Percentiles rank a stretch among this genome's conserved stretches.
Evolutionary conservation across 768 basidiomycete species (phyloP).

Genomic region (Amanita pallidorosea): DNA sequence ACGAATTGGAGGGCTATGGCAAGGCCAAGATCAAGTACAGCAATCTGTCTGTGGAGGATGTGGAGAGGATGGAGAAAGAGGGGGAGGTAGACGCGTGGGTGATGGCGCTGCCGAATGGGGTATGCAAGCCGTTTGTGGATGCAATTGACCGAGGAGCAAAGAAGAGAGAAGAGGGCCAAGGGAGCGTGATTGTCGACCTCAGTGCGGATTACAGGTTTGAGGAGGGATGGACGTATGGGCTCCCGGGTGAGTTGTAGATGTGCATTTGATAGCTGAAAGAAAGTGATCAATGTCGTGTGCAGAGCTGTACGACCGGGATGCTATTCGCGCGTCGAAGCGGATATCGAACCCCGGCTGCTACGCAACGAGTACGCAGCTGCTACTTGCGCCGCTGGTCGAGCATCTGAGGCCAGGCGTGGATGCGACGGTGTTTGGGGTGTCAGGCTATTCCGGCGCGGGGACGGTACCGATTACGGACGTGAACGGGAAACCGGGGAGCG

Average conservation of each 20-base stretch:
- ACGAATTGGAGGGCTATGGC: constrained; percentile 68
- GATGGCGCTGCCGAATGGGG: constrained; percentile 97
- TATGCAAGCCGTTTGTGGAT: constrained; percentile 94
- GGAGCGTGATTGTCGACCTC: constrained; percentile 84
- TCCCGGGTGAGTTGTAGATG: constrained; percentile 74
- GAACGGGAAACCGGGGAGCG: constrained; percentile 60
- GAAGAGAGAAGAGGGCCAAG: constrained; percentile 36
- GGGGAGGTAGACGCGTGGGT: constrained; percentile 97
- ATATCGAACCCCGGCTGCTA: constrained; percentile 99
- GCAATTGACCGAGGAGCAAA: constrained; percentile 74
- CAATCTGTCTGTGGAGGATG: constrained; percentile 69
- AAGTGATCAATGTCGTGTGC: constrained; percentile 13
- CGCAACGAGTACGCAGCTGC: constrained; percentile 85
- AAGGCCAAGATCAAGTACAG: constrained; percentile 67
- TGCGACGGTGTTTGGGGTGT: constrained; percentile 87
- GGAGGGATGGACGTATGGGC: constrained; percentile 91
- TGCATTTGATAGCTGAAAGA: constrained; percentile 14
- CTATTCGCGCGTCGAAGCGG: constrained; percentile 60
- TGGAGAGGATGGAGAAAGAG: constrained; percentile 80
- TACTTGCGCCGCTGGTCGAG: constrained; percentile 80
- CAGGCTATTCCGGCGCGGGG: constrained; percentile 93
- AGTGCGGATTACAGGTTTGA: constrained; percentile 96
- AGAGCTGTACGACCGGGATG: constrained; percentile 82
- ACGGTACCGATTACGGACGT: constrained; percentile 63
- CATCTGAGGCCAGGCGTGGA: constrained; percentile 48